These are phyloP conservation scores for Catunica adiposa DNA, from an alignment of 2,329 filamentous ascomycete species.

Conservation along the genomic window DNA sequence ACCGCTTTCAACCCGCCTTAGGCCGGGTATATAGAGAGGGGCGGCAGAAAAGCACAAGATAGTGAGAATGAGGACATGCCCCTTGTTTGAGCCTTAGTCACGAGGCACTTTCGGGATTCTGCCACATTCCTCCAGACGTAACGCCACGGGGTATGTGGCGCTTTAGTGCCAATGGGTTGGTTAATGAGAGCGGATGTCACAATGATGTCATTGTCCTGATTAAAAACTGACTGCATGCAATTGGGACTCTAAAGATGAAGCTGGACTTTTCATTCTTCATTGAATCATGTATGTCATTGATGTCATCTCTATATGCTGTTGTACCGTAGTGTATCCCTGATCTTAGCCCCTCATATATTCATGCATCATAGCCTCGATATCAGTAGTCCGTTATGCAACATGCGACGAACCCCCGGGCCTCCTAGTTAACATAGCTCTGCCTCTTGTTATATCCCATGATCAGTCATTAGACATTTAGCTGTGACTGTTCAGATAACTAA, in stretches of 20 bases:
- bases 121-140: not conserved
- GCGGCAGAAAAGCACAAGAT: slow-evolving; percentile 1
- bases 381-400: slow-evolving; percentile 1
- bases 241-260: not conserved
- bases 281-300: slow-evolving; percentile 1
- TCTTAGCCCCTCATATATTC: not conserved
- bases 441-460: not conserved
- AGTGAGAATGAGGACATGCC: not conserved
- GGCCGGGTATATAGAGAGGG: not conserved
- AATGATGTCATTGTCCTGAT: not conserved
- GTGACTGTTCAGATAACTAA: slow-evolving; percentile 42
- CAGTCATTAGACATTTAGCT: slow-evolving; percentile 16
- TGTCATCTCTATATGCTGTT: slow-evolving; percentile 6
- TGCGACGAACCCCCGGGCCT: not conserved
- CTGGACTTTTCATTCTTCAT: not conserved
- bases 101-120: not conserved
- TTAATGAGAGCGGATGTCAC: not conserved
- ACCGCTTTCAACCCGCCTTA: not conserved
- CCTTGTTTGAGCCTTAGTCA: slow-evolving; percentile 7
- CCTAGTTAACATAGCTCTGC: not conserved
- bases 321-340: not conserved
- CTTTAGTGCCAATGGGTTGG: not conserved
- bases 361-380: not conserved
- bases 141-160: slow-evolving; percentile 1
- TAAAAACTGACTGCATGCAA: not conserved